These are phyloP conservation scores for Penicillium sp. DNA, from an alignment of 2,329 filamentous ascomycete genomes.

Conservation along the genomic window DNA sequence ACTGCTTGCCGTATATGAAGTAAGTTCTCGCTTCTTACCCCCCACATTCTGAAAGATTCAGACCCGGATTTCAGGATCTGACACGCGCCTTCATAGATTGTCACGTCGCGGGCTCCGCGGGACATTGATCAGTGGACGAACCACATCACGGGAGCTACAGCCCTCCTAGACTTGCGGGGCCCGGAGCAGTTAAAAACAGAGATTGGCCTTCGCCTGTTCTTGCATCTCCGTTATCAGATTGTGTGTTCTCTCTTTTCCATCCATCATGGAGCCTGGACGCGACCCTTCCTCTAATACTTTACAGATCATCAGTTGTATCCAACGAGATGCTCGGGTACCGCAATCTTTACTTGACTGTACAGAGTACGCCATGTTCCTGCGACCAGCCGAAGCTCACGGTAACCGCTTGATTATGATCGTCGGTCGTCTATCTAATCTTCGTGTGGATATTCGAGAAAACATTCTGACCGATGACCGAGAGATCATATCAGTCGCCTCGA, in stretches of 20 bases:
- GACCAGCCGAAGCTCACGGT: slow-evolving; percentile 34
- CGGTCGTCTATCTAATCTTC: slow-evolving; percentile 38
- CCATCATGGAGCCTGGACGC: neutral
- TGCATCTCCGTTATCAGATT: slow-evolving; percentile 62
- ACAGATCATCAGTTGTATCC: slow-evolving; percentile 44
- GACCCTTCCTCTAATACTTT: slow-evolving; percentile 12
- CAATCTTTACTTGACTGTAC: slow-evolving; percentile 38
- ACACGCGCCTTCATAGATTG: slow-evolving; percentile 31
- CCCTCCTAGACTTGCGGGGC: slow-evolving; percentile 56
- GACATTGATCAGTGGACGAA: slow-evolving; percentile 58
- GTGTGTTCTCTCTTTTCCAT: slow-evolving; percentile 41
- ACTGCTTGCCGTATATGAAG: slow-evolving; percentile 65
- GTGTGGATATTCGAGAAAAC: slow-evolving; percentile 38
- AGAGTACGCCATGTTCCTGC: slow-evolving; percentile 35
- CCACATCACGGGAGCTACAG: slow-evolving; percentile 63
- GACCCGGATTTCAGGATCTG: neutral
- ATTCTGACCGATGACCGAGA: slow-evolving; percentile 31
- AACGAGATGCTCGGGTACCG: slow-evolving; percentile 37
- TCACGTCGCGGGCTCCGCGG: slow-evolving; percentile 48
- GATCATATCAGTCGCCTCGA: slow-evolving; percentile 38
- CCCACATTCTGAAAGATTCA: neutral
- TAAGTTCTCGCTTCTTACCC: slow-evolving; percentile 36
- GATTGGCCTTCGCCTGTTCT: slow-evolving; percentile 56
- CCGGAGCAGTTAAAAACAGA: slow-evolving; percentile 43
- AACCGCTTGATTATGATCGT: slow-evolving; percentile 37